A percentile compares a stretch with the other conserved stretches of the same genome.
Evolutionary conservation across 768 basidiomycete species (phyloP).

Genomic region (Kwoniella dejecticola): DNA sequence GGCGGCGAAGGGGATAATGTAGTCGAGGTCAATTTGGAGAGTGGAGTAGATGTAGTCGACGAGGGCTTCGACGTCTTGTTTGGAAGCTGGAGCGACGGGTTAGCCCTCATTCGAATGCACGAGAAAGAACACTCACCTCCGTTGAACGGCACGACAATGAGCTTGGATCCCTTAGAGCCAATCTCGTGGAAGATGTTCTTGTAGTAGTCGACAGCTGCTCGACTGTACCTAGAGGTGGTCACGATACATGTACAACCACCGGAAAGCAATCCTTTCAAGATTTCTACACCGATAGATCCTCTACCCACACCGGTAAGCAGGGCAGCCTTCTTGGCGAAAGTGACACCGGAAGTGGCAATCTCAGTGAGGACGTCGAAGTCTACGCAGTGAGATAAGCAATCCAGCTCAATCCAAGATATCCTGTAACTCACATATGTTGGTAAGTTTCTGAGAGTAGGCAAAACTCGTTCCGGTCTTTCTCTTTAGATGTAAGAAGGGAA

Average conservation of each 20-base stretch:
- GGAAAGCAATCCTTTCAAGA: conserved; percentile 92
- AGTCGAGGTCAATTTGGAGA: conserved; percentile 94
- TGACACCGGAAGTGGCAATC: conserved; percentile 96
- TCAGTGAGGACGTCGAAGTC: conserved; percentile 97
- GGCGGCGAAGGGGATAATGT: conserved; percentile 97
- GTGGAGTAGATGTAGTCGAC: conserved; percentile 97
- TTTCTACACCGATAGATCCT: conserved; percentile 96
- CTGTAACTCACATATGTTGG: conserved; percentile 60
- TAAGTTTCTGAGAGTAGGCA: conserved; percentile 97
- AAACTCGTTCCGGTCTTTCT: conserved; percentile 91
- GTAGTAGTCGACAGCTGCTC: conserved; percentile 90
- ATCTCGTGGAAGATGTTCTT: conserved; percentile 95
- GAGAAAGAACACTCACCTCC: conserved; percentile 59
- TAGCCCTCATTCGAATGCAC: background rate
- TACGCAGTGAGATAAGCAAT: conserved; percentile 52
- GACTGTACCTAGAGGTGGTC: conserved; percentile 96
- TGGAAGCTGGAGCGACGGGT: conserved; percentile 65
- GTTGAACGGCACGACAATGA: conserved; percentile 98
- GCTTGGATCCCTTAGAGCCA: conserved; percentile 91
- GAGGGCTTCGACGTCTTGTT: conserved; percentile 96
- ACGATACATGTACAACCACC: conserved; percentile 96
- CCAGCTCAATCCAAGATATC: background rate
- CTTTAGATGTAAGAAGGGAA: conserved; percentile 93
- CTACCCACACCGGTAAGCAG: conserved; percentile 96
- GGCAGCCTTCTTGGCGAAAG: conserved; percentile 99